Evolutionary conservation across 1,284 basidiomycete species (phyloP), one percentile per base, ranked within the genome.

Genomic region (Tilletia setariae): DNA sequence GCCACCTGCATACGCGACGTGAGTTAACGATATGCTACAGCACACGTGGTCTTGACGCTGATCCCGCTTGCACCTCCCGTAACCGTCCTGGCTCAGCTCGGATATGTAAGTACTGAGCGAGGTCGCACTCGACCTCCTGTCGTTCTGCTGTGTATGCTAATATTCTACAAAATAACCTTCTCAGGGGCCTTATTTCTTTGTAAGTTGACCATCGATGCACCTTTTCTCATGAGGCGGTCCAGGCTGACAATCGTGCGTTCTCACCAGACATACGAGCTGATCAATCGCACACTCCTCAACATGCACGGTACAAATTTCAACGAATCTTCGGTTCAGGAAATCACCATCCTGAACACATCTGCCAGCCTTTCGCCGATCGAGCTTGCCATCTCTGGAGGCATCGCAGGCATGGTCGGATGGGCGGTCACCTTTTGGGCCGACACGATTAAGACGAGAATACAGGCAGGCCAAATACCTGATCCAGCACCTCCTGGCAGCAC

Each of bases 401-500:
- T 76, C 3, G 79, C 79, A 0, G 79, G 79, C 9, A 70, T 79
- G 3, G 68, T 80, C 4, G 78, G 69, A 1, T 80, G 79, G 79
- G 30, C 78, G 1, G 73, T 72, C 64, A 80, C 79, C 2, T 80
- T 79, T 65, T 75, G 75, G 71, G 73, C 72, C 15, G 79, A 80
- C 63, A 75, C 75, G 25, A 59, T 80, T 73, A 80, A 80, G 68
- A 80, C 79, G 30, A 70, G 74, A 23, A 73, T 80, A 23, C 79
- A 80, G 56, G 78, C 77, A 3, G 35, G 28, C 28, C 28, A 61
- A 16, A 21, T 40, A 11, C 35, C 35, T 11, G 35, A 40, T 40
- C 35, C 35, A 4, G 35, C 35, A 4, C 11, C 35, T 40, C 11
- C 35, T 4, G 6, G 35, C 35, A 40, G 11, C 11, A 11, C 11